Conservation (phyloP, 306 rosid species). For the Oxytropis ochrocephala region DNA sequence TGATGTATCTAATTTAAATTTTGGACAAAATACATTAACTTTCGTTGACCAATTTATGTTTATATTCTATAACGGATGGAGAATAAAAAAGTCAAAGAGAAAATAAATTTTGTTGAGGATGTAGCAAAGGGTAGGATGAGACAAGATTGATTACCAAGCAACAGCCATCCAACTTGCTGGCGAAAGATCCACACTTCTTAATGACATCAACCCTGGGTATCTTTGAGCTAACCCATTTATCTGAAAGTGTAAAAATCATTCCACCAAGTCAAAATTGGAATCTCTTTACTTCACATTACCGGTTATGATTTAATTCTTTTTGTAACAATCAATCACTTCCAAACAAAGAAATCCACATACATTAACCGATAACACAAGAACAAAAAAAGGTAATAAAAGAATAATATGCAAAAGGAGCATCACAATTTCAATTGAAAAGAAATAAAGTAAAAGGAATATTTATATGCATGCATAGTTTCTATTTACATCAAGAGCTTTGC, state of each 20-base stretch:
- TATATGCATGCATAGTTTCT: slow-evolving; percentile 1
- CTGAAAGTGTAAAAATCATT: slow-evolving; percentile 41
- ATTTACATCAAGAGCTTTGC: no score
- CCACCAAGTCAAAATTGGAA: slow-evolving; percentile 23
- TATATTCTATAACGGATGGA: no score
- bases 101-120: neutral
- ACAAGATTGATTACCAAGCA: slow-evolving; percentile 54
- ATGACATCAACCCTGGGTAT: slow-evolving; percentile 83
- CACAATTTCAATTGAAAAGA: neutral
- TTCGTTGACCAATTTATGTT: no score
- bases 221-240: slow-evolving; percentile 74
- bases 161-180: slow-evolving; percentile 99
- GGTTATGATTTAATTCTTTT: neutral
- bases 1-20: no score
- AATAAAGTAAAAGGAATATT: slow-evolving; percentile 3
- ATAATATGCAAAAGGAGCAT: slow-evolving; percentile 32
- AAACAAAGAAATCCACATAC: slow-evolving; percentile 16
- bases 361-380: neutral
- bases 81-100: neutral
- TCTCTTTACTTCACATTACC: slow-evolving; percentile 1
- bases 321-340: slow-evolving; percentile 1
- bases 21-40: no score
- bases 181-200: slow-evolving; percentile 92
- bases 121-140: neutral
- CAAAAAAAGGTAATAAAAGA: neutral